phyloP scores from a whole-genome alignment of 1,139 yeast species.

The Suhomyces maxii region DNA sequence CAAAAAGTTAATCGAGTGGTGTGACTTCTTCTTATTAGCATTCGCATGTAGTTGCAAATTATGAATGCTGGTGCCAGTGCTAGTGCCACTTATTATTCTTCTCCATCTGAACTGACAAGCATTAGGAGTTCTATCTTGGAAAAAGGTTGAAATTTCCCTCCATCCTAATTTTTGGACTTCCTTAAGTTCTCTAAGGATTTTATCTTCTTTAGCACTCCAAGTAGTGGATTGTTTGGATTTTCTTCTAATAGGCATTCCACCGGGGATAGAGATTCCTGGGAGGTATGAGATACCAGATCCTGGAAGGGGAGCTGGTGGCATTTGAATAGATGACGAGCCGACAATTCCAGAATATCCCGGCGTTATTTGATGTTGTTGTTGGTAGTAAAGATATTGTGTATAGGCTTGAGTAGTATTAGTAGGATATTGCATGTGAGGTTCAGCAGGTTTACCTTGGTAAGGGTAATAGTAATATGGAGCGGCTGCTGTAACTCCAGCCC shows the following conservation, averaged over 20 bases:
- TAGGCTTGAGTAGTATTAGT: neutral
- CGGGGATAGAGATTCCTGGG: constrained; percentile 8
- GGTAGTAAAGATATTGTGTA: constrained; percentile 8
- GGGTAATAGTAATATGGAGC: constrained; percentile 5
- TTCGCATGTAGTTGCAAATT: constrained; percentile 7
- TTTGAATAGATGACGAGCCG: constrained; percentile 1
- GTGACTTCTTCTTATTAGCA: constrained; percentile 22
- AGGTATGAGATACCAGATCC: constrained; percentile 2
- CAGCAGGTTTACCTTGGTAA: neutral
- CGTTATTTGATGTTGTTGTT: constrained; percentile 9
- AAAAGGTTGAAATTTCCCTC: constrained; percentile 46
- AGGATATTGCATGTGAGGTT: no score
- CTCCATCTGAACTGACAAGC: constrained; percentile 53
- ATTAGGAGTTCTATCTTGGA: constrained; percentile 46
- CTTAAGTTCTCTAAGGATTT: constrained; percentile 36
- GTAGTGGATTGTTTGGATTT: constrained; percentile 38
- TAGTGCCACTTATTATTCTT: constrained; percentile 36
- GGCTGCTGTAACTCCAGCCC: no score
- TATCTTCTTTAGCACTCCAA: constrained; percentile 44
- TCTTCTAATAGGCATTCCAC: constrained; percentile 9
- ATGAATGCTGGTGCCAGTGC: constrained; percentile 11
- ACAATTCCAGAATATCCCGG: neutral
- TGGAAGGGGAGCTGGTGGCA: constrained; percentile 2
- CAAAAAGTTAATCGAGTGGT: constrained; percentile 29
- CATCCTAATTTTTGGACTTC: constrained; percentile 47